Conservation (phyloP, 2,329 filamentous ascomycete species). For the Stromatinia cepivora region DNA sequence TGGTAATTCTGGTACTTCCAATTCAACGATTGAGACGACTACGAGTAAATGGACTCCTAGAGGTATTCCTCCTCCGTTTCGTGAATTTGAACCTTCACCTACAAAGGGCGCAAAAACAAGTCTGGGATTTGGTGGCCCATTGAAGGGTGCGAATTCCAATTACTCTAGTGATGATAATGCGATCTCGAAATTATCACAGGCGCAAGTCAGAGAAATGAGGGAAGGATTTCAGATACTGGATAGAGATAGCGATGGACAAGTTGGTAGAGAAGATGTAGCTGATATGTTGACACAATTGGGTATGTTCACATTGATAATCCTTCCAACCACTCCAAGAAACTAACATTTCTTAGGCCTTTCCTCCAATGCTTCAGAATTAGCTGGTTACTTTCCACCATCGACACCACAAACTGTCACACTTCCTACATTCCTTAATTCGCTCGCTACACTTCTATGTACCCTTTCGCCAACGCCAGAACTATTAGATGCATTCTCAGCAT, state of each 20-base stretch:
- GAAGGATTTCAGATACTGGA: constrained; percentile 95
- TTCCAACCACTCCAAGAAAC: neutral
- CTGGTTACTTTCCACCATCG: constrained; percentile 77
- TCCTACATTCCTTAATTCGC: constrained; percentile 78
- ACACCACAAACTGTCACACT: constrained; percentile 74
- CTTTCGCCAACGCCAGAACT: constrained; percentile 80
- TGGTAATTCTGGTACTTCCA: constrained; percentile 44
- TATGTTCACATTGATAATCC: constrained; percentile 41
- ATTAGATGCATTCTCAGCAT: constrained; percentile 86
- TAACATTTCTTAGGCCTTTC: constrained; percentile 62
- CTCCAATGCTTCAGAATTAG: constrained; percentile 67
- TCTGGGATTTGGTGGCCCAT: constrained; percentile 38
- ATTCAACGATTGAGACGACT: constrained; percentile 38
- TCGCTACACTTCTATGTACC: constrained; percentile 71
- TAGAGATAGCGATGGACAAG: constrained; percentile 78
- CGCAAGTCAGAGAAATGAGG: constrained; percentile 82
- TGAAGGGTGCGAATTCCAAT: constrained; percentile 26
- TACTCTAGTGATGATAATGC: constrained; percentile 46
- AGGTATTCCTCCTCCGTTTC: constrained; percentile 39
- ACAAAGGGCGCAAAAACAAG: constrained; percentile 36
- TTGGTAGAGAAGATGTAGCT: constrained; percentile 79
- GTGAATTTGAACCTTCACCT: constrained; percentile 41
- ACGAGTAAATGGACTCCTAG: constrained; percentile 36
- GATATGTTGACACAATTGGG: constrained; percentile 87
- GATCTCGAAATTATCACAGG: constrained; percentile 72